Evolutionary conservation across 148 eudicot species (phyloP), one percentile per base, ranked within the genome.

Genomic region (Dysphania ambrosioides): DNA sequence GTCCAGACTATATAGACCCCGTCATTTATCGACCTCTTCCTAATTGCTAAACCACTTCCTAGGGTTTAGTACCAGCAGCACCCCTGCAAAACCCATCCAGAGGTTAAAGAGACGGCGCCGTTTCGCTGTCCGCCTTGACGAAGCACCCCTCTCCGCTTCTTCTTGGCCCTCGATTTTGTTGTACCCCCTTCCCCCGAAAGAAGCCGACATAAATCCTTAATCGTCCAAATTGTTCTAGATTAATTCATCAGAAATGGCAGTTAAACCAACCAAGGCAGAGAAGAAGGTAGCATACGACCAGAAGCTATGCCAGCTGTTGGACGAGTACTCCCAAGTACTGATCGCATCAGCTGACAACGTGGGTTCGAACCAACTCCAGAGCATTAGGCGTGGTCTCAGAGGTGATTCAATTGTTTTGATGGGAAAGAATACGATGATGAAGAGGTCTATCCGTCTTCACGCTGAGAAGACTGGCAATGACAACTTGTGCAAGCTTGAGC

Each of bases 371-470:
- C 93, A 89, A 78, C 64, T 89, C 0, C 93, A 89, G 78, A 83
- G 72, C n/a, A 89, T 89, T 27, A 44, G 91, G 1, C 72, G 71
- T 44, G 93, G 93, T 38, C 55, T 89, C 2, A 63, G 93, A 8
- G 93, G 93, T 11, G 88, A 89, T 35, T 87, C 91, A 0, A 75
- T 87, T 32, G 86, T 89, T 13, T 73, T 89, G 18, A 89, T 89
- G 93, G 93, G 93, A 12, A 89, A 89, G 79, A 89, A 89, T 41
- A 89, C 93, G 34, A 89, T 89, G 93, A 89, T 89, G 93, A 89
- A 89, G 86, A 82, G 93, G 66, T 81, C 85, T 0, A 80, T 89
- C 21, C 75, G 83, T 44, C 80, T 87, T 18, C 87, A 89, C 71
- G 76, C 93, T 63, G 93, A 89, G 76, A 89, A 83, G 35, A 86